Evolutionary conservation across 805 yeast species (phyloP), one percentile per base, ranked within the genome.

Genomic region (Wickerhamiella shivajii): DNA sequence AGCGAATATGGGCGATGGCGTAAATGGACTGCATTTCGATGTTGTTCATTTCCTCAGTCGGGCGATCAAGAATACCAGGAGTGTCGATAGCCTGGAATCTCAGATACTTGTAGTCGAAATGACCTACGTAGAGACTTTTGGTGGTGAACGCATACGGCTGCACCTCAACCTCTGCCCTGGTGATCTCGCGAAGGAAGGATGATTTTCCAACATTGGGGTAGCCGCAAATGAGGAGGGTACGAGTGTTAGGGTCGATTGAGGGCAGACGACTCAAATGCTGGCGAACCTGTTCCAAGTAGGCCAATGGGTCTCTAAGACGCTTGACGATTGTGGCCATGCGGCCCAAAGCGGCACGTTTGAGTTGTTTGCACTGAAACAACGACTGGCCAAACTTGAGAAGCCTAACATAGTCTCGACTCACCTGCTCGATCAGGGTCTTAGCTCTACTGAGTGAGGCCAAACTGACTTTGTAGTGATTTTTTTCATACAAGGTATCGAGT

Each of bases 81-180:
- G 98, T 90, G 61, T 90, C 99, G 53, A 90, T 90, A 37, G 97
- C 98, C 66, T 90, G 99, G 66, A 90, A 90, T 53, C 99, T 70
- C 53, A 90, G 66, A 59, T 90, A 92, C 63, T 90, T 90, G 66
- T 90, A 90, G 63, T 90, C 99, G 56, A 90, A 90, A 63, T 90
- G 99, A 46, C 99, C 99, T 39, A 90, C 99, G 51, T 83, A 90
- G 49, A 90, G 64, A 20, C 95, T 80, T 64, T 90, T 90, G 41
- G 99, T 90, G 46, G 99, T 90, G 74, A 90, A 90, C 21, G 98
- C 98, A 59, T 90, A 90, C 26, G 99, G 99, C 61, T 90, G 98
- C 41, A 90, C 98, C 55, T 90, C 99, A 39, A 90, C 99, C 51
- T 90, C 97, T 24, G 97, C 97, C 51, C 92, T 80, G 43, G 99